Evolutionary conservation across 495 filamentous ascomycete species (phyloP).

Genomic region (Hyphodiscus hymeniophilus): DNA sequence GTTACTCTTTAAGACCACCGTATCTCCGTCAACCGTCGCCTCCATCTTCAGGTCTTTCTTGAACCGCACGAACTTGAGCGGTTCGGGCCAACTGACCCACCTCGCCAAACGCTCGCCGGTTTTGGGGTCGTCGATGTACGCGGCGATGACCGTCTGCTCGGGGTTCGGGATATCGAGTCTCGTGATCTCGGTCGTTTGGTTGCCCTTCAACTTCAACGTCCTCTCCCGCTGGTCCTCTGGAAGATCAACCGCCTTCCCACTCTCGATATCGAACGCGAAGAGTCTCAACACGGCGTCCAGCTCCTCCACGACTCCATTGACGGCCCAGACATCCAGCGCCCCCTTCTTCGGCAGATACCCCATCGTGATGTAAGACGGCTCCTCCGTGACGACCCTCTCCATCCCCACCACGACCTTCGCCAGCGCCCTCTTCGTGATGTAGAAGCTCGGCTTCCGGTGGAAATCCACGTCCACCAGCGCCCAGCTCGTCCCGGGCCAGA

Average conservation of each 20-base stretch:
- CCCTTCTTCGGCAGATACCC: conserved; percentile 36
- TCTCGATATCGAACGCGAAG: conserved; percentile 55
- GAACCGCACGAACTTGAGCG: conserved; percentile 70
- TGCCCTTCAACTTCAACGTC: conserved; percentile 44
- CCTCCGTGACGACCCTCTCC: conserved; percentile 42
- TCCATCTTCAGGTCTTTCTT: conserved; percentile 30
- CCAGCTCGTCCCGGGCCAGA: conserved; percentile 79
- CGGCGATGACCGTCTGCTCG: conserved; percentile 42
- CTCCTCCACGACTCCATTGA: conserved; percentile 41
- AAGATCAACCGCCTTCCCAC: conserved; percentile 45
- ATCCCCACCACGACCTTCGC: conserved; percentile 59
- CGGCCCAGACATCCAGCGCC: conserved; percentile 62
- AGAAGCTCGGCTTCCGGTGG: conserved; percentile 69
- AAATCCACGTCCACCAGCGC: conserved; percentile 71
- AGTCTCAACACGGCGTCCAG: conserved; percentile 45
- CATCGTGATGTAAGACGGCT: conserved; percentile 39
- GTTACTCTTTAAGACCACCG: conserved; percentile 26
- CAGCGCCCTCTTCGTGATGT: conserved; percentile 62
- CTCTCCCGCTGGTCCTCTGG: conserved; percentile 33
- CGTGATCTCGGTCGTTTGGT: conserved; percentile 58
- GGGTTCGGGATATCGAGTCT: conserved; percentile 28
- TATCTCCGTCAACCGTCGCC: conserved; percentile 11
- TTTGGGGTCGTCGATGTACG: conserved; percentile 33
- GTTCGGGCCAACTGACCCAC: conserved; percentile 72
- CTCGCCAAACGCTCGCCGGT: conserved; percentile 43